phyloP scores from a whole-genome alignment of 2,329 filamentous ascomycete genomes.

The Penicillium sp. region DNA sequence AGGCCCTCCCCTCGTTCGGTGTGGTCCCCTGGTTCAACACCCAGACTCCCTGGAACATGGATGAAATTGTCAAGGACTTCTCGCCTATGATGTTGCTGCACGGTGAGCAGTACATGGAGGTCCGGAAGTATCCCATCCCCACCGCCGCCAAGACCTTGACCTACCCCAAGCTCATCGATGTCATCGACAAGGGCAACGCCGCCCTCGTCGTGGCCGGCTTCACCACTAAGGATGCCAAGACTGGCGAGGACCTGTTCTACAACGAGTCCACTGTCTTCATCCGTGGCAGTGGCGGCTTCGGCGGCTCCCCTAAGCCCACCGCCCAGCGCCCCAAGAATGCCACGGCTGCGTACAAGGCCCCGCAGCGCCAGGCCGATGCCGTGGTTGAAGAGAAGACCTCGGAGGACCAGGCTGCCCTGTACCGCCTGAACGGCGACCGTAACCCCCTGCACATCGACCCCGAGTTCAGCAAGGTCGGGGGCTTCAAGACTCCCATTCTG shows the following conservation, averaged over 20 bases:
- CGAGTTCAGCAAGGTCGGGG: slow-evolving; percentile 86
- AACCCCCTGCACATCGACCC: slow-evolving; percentile 97
- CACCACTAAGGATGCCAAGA: slow-evolving; percentile 77
- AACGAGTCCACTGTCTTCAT: slow-evolving; percentile 94
- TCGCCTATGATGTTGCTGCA: slow-evolving; percentile 98
- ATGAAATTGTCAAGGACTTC: slow-evolving; percentile 89
- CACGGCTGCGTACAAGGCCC: slow-evolving; percentile 73
- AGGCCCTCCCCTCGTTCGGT: slow-evolving; percentile 89
- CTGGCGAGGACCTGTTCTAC: slow-evolving; percentile 89
- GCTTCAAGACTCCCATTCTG: slow-evolving; percentile 89
- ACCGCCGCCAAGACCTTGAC: slow-evolving; percentile 73
- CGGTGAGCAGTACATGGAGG: slow-evolving; percentile 96
- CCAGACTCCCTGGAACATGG: slow-evolving; percentile 70
- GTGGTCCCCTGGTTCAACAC: slow-evolving; percentile 93
- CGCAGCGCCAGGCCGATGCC: slow-evolving; percentile 69
- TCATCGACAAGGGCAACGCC: slow-evolving; percentile 90
- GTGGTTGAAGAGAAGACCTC: slow-evolving; percentile 81
- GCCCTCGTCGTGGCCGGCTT: slow-evolving; percentile 75
- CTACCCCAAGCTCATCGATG: slow-evolving; percentile 77
- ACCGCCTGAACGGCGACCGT: slow-evolving; percentile 87
- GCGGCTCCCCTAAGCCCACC: slow-evolving; percentile 65
- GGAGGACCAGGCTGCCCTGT: slow-evolving; percentile 87
- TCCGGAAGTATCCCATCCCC: slow-evolving; percentile 85
- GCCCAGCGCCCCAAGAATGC: slow-evolving; percentile 70
- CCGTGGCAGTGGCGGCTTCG: slow-evolving; percentile 84